Base-by-base conservation (phyloP, 371 early-diverging fungal species). In the Parasitella parasitica region DNA sequence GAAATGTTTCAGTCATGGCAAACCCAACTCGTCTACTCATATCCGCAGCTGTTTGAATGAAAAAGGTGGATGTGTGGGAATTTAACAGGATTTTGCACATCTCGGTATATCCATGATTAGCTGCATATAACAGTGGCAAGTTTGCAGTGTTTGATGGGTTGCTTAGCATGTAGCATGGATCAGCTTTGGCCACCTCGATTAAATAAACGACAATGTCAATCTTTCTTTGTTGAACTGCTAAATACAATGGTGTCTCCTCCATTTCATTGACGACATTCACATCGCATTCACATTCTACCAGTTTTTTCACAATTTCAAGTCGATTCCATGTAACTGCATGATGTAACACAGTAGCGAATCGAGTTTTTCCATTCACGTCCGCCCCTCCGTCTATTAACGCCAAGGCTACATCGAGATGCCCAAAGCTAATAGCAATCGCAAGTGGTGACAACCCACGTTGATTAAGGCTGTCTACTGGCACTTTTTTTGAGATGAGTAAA, bases 211-310 rank as follows among this genome's bases (percentile, higher is more conserved):
- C 77, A 30, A 81, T 58, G 30, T 81, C 81, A 4, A 77, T 78
- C 38, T 81, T 81, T 41, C 78, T 60, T 28, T 81, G 81, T 26
- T 81, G 81, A 2, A 81, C 81, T 9, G 81, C 81, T 3, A 78
- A 27, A 20, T 73, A 66, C 4, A 81, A 51, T 5, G 81, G 77
- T 12, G 81, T 78, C 20, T 81, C 81, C 32, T 78, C 81, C 36
- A 75, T 57, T 4, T 54, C 49, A 50, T 80, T 77, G n/a, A 71
- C 46, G 4, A 70, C 75, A 64, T 81, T 66, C 9, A 71, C 58
- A 13, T 72, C 26, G 22, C 77, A 73, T 6, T 66, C 63, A 5
- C 35, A 37, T 24, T 74, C 68, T 6, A 81, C 59, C 13, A 81
- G 41, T 0, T 69, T 65, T 16, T 73, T 58, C 5, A 78, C 70